A percentile compares a stretch with the other conserved stretches of the same genome.
phyloP scores from a whole-genome alignment of 495 filamentous ascomycete genomes.

The Alectoria sarmentosa region DNA sequence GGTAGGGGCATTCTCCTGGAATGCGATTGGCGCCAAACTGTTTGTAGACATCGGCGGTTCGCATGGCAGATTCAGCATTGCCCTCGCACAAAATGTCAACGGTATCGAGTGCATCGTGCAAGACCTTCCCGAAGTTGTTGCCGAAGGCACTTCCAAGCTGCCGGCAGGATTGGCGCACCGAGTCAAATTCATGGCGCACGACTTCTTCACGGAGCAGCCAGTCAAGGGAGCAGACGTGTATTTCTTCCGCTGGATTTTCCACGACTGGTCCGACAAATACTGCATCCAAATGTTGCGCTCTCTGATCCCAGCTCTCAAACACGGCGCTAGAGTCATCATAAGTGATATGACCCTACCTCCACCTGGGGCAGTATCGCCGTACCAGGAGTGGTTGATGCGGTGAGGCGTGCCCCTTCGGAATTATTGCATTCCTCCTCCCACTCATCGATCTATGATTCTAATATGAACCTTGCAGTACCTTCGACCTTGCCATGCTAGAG shows the following conservation, averaged over 20 bases:
- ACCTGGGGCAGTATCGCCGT: constrained; percentile 35
- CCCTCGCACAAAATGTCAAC: constrained; percentile 26
- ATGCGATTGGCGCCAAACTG: constrained; percentile 36
- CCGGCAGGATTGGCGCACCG: constrained; percentile 33
- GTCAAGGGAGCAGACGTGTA: constrained; percentile 43
- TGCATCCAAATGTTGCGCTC: constrained; percentile 33
- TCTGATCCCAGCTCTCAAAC: constrained; percentile 36
- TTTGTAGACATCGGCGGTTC: constrained; percentile 32
- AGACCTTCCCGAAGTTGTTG: constrained; percentile 42
- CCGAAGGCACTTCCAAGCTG: constrained; percentile 33
- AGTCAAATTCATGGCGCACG: constrained; percentile 41
- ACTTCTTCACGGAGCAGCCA: constrained; percentile 48
- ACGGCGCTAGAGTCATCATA: constrained; percentile 35
- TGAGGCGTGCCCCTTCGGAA: constrained; percentile 11
- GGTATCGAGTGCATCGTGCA: constrained; percentile 42
- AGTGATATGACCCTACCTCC: constrained; percentile 46
- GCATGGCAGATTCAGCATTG: constrained; percentile 27
- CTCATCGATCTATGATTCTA: too few species aligned
- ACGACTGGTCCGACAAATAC: constrained; percentile 43
- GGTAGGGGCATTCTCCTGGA: constrained; percentile 39
- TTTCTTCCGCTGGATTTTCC: constrained; percentile 41
- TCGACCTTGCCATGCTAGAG: constrained; percentile 50
- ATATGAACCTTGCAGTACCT: constrained; percentile 35
- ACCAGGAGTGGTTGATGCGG: constrained; percentile 43
- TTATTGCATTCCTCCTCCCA: background rate